Evolutionary conservation across 805 yeast species (phyloP), one percentile per base, ranked within the genome.

Genomic region (Candida mattraensis): DNA sequence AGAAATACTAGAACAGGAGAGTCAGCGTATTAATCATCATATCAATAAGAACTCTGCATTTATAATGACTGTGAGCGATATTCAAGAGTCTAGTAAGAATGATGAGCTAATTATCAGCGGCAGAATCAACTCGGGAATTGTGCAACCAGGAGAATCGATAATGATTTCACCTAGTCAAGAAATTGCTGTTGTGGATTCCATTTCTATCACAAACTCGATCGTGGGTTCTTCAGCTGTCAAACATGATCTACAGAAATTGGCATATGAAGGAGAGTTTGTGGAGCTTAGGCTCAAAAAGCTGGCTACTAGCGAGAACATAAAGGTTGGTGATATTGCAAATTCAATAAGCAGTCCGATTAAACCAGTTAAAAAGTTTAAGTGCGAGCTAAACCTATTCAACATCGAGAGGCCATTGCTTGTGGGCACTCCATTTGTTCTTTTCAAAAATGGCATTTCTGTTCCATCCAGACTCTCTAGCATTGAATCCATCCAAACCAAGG

Each of bases 401-500:
- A 56, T 79, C 50, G 70, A 69, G 22, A 70, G 85, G 45, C 96
- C 96, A 0, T 60, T 88, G 29, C 63, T 88, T 25, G 79, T 82
- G 10, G 96, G 97, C 6, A 72, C 94, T 0, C 82, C 89, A 25
- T 71, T 87, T 45, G 74, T 87, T 25, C 58, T 87, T 34, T 87
- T 88, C 61, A 72, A 89, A 42, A 88, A 89, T 44, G 80, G 86
- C 39, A 70, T 78, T 17, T 78, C 81, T 27, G 75, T 77, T 26
- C 86, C 93, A 2, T 87, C 87, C 4, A 73, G 80, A 44, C 63
- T 88, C 14, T 52, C 68, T 27, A 72, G 72, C 41, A 69, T 79
- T 47, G 44, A 60, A 39, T 48, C 64, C 42, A 28, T 57, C 37
- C 47, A 59, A 14, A 40, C 47, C 5, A 51, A 48, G 31, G 61